Evolutionary conservation across 192 early-diverging fungal genomes (phyloP), one percentile per base, ranked within the genome.

Genomic region (Umbelopsis vinacea): DNA sequence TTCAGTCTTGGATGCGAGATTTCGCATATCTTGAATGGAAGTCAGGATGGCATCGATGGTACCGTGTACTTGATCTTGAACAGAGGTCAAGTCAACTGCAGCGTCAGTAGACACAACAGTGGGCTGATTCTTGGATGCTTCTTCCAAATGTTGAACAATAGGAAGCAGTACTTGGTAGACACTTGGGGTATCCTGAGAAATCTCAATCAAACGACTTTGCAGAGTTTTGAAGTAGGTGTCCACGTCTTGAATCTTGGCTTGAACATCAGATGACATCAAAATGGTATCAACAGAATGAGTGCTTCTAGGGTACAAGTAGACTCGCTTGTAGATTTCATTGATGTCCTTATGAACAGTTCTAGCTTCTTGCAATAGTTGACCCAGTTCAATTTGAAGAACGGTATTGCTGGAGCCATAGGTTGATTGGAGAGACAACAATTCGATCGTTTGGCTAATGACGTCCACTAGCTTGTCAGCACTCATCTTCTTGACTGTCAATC

Each of bases 1-100:
- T n/a, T 68, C 66, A 37, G 68, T 43, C n/a, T 73, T 68, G 33
- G 69, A n/a, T 14, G 46, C 35, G 8, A 46, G 57, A 45, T 66
- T 80, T n/a, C 40, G 74, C 37, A 85, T 46, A 29, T 76, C 80
- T 72, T 86, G 81, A 40, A 83, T 81, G 12, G 77, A 69, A 22
- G 88, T 70, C 10, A 86, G 67, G 23, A 83, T 79, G 0, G 70
- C 63, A 46, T 86, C 85, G 24, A 89, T 76, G 19, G 81, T 68
- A 22, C 37, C 63, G 46, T 85, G 73, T 0, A 76, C 40, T 46
- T 80, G 71, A 17, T 77, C 52, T 14, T 71, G 57, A 26, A 68
- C 67, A 0, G 52, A 46, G 3, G 43, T 48, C 0, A 63, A 3
- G 3, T 63, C 57, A 14, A 12, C 15, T 37, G 12, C n/a, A 3